Evolutionary conservation across 225 moss, liverwort and hornwort species (phyloP), one percentile per base, ranked within the genome.

Genomic region (Bryum argenteum): DNA sequence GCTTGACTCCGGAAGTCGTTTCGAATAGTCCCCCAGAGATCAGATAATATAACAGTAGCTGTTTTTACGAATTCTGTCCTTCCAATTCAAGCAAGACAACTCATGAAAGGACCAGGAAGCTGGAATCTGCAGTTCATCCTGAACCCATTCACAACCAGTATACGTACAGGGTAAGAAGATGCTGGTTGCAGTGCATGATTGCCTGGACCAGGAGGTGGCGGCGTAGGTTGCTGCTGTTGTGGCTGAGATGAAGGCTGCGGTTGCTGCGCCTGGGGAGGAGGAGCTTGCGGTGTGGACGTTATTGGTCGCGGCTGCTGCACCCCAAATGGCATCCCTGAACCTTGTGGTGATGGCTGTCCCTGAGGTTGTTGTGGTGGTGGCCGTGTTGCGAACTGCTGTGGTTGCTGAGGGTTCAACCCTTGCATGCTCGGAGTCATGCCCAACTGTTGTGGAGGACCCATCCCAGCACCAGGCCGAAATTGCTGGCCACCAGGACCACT

Each of bases 111-210:
- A 18, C 15, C 33, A 59, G 21, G 23, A 47, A 77, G 52, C 56
- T 22, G 26, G 64, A 82, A 65, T 56, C 67, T 64, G 57, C 26
- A 40, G 50, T 53, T 51, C 79, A 78, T 39, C 65, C 65, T 71
- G 54, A 58, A 56, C 64, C 58, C 54, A 69, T 24, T 58, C 13
- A 48, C 72, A 74, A 58, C 54, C 64, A 68, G 50, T 71, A 61
- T 73, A 82, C 94, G 75, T 86, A 98, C 97, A 81, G 89, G 85
- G 75, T 89, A 94, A 77, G 94, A 89, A 82, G 93, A 84, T 59
- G 91, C 89, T 68, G 97, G 86, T 87, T 89, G 94, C 89, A 98
- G 84, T 79, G 85, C 90, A 65, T 86, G 81, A 82, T 83, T 88
- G 76, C 81, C 88, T 79, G 92, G 78, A 83, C 89, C 94, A 61